phyloP scores from a whole-genome alignment of 1,284 basidiomycete species.

The Fomitopsis betulina region DNA sequence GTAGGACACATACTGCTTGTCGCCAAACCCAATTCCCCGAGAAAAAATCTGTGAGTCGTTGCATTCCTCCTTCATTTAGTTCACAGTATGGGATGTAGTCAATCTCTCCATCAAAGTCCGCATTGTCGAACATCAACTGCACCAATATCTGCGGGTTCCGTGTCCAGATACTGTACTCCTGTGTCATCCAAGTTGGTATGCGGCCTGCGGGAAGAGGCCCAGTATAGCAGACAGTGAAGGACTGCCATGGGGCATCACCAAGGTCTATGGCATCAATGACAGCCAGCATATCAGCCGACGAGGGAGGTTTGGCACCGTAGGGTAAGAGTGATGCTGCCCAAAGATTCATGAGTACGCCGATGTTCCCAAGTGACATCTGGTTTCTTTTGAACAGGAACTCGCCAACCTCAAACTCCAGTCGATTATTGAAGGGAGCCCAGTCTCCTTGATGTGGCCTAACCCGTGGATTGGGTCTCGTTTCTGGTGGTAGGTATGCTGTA shows the following conservation, averaged over 20 bases:
- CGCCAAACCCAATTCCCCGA: conserved; percentile 21
- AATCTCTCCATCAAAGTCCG: conserved; percentile 10
- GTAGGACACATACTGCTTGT: conserved; percentile 22
- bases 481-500: too few species aligned
- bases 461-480: too few species aligned
- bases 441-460: too few species aligned
- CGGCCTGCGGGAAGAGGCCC: neutral
- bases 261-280: conserved; percentile 9
- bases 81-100: too few species aligned
- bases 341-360: conserved; percentile 9
- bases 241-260: neutral
- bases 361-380: conserved; percentile 6
- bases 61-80: too few species aligned
- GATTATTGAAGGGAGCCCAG: neutral
- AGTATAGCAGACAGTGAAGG: neutral
- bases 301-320: neutral
- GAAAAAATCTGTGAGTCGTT: too few species aligned
- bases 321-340: conserved; percentile 1
- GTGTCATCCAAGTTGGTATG: conserved; percentile 32
- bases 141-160: too few species aligned
- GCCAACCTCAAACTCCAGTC: conserved; percentile 10
- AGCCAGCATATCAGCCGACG: neutral
- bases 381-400: conserved; percentile 9
- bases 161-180: too few species aligned
- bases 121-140: conserved; percentile 15